Base-by-base conservation (phyloP, 2,329 filamentous ascomycete species). In the Aspergillus sp. region DNA sequence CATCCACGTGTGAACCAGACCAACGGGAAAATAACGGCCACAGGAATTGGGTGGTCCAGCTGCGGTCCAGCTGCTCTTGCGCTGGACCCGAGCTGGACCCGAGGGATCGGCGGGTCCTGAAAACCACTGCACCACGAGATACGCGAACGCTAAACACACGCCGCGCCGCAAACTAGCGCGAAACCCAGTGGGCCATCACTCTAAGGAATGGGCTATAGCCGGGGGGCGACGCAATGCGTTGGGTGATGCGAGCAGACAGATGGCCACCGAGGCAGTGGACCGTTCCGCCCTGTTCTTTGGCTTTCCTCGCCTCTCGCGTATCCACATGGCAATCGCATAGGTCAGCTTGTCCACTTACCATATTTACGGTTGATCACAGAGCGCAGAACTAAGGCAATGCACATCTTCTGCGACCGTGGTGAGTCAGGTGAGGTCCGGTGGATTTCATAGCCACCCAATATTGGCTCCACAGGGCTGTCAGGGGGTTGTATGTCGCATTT, bases 401-500 rank as follows among this genome's bases (percentile, higher is more conserved):
- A 93, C 69, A 86, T 84, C 71, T 89, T 88, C 66, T 91, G 88
- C 63, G 85, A 89, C 68, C 92, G 89, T 5, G 90, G 86, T 36
- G 85, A 85, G 59, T 86, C 85, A 47, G 84, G 80, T 5, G 91
- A 91, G 27, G 90, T 89, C 72, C 90, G 89, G 72, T 92, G 89
- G 57, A 89, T 86, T 63, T 87, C 86, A 63, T 94, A 83, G 67
- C 86, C 89, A 15, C 89, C 83, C 61, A 89, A 84, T 85, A 86
- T 82, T 13, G 89, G 85, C 70, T 94, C 87, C 58, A 96, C 82
- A 71, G 91, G 85, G 70, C 90, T 88, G 61, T 86, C 81, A 60
- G 85, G 83, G 63, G 88, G 85, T 51, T 89, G 87, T 54, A 87
- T 85, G 75, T 97, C 94, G 80, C 91, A 96, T 82, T 97, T 97